Percentiles rank a stretch among this genome's conserved stretches.
Conservation (phyloP, 1,139 yeast genomes). For the Yamadazyma sp. region DNA sequence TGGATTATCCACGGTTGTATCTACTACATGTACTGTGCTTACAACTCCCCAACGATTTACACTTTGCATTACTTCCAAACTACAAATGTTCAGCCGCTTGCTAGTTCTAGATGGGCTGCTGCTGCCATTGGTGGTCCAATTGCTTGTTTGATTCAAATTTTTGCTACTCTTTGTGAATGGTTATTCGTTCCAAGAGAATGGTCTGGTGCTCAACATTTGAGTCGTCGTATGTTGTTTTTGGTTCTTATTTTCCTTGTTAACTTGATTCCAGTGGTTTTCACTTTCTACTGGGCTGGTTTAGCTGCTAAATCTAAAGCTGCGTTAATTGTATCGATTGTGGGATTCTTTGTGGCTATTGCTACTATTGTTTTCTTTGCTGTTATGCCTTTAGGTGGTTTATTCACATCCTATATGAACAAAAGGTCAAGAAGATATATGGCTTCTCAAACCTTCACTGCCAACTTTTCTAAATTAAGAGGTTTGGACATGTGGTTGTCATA, state of each 20-base stretch:
- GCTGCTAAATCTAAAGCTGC: slow-evolving; percentile 72
- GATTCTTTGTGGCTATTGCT: slow-evolving; percentile 83
- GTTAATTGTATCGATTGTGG: slow-evolving; percentile 78
- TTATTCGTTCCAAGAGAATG: slow-evolving; percentile 94
- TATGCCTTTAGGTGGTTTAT: slow-evolving; percentile 97
- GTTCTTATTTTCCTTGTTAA: slow-evolving; percentile 65
- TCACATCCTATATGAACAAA: slow-evolving; percentile 88
- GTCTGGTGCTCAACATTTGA: slow-evolving; percentile 98
- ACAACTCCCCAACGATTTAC: slow-evolving; percentile 87
- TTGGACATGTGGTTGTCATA: slow-evolving; percentile 97
- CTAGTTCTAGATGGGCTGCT: slow-evolving; percentile 90
- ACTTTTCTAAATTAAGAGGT: slow-evolving; percentile 77
- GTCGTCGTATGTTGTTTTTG: slow-evolving; percentile 82
- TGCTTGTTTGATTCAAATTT: slow-evolving; percentile 76
- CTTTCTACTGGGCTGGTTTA: slow-evolving; percentile 79
- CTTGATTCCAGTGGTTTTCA: slow-evolving; percentile 83
- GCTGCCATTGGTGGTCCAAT: slow-evolving; percentile 91
- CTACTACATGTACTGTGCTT: slow-evolving; percentile 94
- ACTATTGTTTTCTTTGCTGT: slow-evolving; percentile 84
- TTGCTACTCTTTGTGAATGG: slow-evolving; percentile 94
- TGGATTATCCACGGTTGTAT: slow-evolving; percentile 91
- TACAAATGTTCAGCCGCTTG: slow-evolving; percentile 77
- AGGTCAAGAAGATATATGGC: slow-evolving; percentile 88
- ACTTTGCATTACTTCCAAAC: slow-evolving; percentile 85
- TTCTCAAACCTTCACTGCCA: slow-evolving; percentile 94